Evolutionary conservation across 306 rosid species (phyloP), one percentile per base, ranked within the genome.

Genomic region (Vigna nakashimae): DNA sequence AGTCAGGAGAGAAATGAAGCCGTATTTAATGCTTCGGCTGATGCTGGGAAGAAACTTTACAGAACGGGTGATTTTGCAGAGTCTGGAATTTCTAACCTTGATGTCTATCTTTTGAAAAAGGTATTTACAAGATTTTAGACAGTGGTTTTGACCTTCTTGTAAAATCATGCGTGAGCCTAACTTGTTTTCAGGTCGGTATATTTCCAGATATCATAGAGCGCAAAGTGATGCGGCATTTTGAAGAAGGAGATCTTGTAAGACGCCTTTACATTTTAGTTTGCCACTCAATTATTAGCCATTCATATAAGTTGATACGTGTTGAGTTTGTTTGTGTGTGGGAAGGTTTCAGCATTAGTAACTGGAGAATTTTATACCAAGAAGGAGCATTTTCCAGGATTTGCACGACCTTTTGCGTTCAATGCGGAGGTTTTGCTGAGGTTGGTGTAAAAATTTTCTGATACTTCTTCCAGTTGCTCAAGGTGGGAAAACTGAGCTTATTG

Each of bases 381-480:
- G 83, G 93, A 90, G 81, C 95, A 94, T 83, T 94, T 94, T 86
- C 97, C 95, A 17, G 98, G 98, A 88, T 94, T 94, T 81, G 97
- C 95, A 40, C 82, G 97, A 53, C 97, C 98, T 78, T 92, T 80
- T 50, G 97, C 92, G 72, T 94, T 94, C 87, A 94, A 94, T 69
- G 95, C 97, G 66, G 91, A 92, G 91, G 75, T 94, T 87, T 82
- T 92, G 82, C 88, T 92, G 87, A 94, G 90, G 98, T 94, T 80
- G 69, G 89, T 86, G 67, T 65, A 68, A 24, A 64, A 71, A 38
- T 55, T 69, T 71, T 79, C 43, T 9, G 15, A 50, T 55, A 20
- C 75, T 51, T 48, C 49, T 81, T 58, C 17, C 14, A 56, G 43
- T 52, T 71, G 76, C 68, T 82, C 74, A 81, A 59, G 56, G 66